A percentile compares a stretch with the other conserved stretches of the same genome.
Conservation (phyloP, 768 basidiomycete genomes). For the Floccularia luteovirens region DNA sequence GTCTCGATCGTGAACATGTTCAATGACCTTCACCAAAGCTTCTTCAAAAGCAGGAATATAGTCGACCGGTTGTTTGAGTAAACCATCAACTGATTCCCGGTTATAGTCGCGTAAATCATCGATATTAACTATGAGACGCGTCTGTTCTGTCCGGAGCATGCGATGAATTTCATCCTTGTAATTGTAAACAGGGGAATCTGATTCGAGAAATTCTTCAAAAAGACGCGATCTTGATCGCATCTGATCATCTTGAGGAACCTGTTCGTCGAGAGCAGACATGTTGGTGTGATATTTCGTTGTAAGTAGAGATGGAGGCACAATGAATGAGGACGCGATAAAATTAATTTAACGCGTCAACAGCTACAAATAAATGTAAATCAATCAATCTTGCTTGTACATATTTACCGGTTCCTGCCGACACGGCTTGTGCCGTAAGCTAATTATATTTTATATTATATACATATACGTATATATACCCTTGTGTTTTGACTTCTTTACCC, state of each 20-base stretch:
- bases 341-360: conserved; percentile 18
- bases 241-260: conserved; percentile 59
- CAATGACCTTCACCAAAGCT: conserved; percentile 68
- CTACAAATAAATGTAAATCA: conserved; percentile 10
- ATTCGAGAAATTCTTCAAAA: conserved; percentile 79
- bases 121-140: conserved; percentile 90
- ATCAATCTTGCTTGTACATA: too few relatives aligned
- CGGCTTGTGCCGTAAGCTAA: too few relatives aligned
- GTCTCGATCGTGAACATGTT: conserved; percentile 64
- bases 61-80: conserved; percentile 82
- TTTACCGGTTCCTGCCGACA: too few relatives aligned
- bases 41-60: conserved; percentile 87
- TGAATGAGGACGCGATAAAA: conserved; percentile 6
- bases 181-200: conserved; percentile 61
- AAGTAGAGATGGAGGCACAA: conserved; percentile 2
- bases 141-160: conserved; percentile 76
- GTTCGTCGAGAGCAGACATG: conserved; percentile 47
- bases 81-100: conserved; percentile 79
- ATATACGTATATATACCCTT: neutral
- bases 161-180: conserved; percentile 80
- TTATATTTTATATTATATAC: too few relatives aligned
- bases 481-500: neutral
- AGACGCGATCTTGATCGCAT: conserved; percentile 69
- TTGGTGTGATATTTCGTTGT: conserved; percentile 8
- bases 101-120: conserved; percentile 94